phyloP scores from a whole-genome alignment of 768 basidiomycete species.

The Boletus subcaerulescens region DNA sequence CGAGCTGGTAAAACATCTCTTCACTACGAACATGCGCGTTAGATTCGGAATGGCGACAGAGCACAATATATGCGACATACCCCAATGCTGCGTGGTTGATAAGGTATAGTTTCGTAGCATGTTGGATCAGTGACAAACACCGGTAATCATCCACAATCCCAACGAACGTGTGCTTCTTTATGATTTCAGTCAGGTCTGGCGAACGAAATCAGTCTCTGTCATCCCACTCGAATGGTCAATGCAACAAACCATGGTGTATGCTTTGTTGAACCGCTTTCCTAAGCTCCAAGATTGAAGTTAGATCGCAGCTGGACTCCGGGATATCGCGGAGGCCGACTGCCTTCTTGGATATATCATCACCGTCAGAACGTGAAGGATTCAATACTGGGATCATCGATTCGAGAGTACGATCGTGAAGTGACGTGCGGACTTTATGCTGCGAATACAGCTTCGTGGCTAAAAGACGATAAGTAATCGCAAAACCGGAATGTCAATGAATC shows the following conservation, averaged over 20 bases:
- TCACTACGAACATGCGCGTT: constrained; percentile 48
- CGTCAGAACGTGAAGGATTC: constrained; percentile 47
- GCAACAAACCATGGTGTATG: constrained; percentile 64
- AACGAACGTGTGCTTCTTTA: constrained; percentile 87
- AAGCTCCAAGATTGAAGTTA: constrained; percentile 72
- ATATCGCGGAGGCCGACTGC: constrained; percentile 48
- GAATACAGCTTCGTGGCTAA: constrained; percentile 55
- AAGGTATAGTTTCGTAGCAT: constrained; percentile 84
- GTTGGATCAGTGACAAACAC: constrained; percentile 80
- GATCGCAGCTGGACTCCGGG: constrained; percentile 68
- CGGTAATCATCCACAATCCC: constrained; percentile 79
- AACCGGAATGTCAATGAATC: neutral
- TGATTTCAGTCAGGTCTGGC: constrained; percentile 76
- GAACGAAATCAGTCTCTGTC: neutral
- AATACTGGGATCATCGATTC: constrained; percentile 89
- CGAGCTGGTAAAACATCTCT: constrained; percentile 94
- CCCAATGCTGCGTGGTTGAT: constrained; percentile 82
- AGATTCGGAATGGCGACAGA: neutral
- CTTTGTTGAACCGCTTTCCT: constrained; percentile 55
- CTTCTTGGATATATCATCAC: constrained; percentile 16
- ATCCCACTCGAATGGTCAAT: neutral
- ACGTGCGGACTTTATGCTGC: constrained; percentile 91
- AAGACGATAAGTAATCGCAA: constrained; percentile 3
- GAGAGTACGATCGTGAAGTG: constrained; percentile 80
- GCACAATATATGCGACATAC: constrained; percentile 46